Base-by-base conservation (phyloP, 2,329 filamentous ascomycete species). In the Phyllosticta capitalensis region DNA sequence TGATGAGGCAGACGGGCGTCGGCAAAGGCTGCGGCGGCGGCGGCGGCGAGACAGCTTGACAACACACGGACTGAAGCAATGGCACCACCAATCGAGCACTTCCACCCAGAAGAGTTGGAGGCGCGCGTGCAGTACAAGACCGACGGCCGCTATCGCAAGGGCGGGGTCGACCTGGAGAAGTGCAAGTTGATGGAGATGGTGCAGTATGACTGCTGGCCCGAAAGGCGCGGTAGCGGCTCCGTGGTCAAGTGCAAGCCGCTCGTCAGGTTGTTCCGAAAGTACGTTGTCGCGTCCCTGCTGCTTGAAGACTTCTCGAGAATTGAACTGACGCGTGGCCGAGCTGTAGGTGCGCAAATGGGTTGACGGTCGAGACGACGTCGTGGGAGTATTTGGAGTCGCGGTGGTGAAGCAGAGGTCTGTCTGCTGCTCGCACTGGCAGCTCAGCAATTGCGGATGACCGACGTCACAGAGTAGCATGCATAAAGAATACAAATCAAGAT, bases 121-220 rank as follows among this genome's bases (percentile, higher is more conserved):
- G 65, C 75, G 17, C 76, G 77, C 63, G 70, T 85, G 64, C 80
- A 84, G 64, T 75, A 73, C 52, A 77, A 75, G 68, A 75, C 77
- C 64, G 76, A 71, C 63, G 81, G 72, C 73, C 77, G 80, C 67
- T 70, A 73, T 55, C 79, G 81, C 62, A 84, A 84, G 68, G 74
- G 76, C 24, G 70, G 69, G n/a, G 72, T 83, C 61, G 73, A 81
- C 30, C 74, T 86, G 5, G 69, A 74, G 58, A 72, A 81, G 55
- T 87, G 84, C 68, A 71, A 78, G 60, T 71, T 86, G 49, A 75
- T 81, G 64, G 81, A 86, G 68, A 70, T 87, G 70, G 72, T 82
- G 53, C 84, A 87, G 71, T 86, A 85, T 67, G 79, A 79, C 24
- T 87, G 84, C 71, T 78, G 83, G 67, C 72, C 83, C 9, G 73